phyloP scores from a whole-genome alignment of 176 grass and related monocot species.

The Eragrostis curvula region DNA sequence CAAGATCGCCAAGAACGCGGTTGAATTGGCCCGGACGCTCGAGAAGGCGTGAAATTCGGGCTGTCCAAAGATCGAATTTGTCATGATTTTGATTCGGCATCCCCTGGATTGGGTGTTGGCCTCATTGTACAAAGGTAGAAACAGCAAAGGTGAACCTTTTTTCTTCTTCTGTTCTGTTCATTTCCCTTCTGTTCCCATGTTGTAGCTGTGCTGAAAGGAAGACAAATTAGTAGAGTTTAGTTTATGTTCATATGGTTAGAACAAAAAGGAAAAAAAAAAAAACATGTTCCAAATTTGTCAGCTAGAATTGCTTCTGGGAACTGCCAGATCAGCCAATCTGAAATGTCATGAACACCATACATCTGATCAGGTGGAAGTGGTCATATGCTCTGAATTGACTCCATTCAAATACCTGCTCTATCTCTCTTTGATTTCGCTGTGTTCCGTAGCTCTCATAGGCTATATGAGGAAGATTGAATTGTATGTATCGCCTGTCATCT shows the following conservation, averaged over 20 bases:
- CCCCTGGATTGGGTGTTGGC: slow-evolving; percentile 44
- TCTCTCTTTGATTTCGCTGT: background rate
- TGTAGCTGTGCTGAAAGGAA: slow-evolving; percentile 46
- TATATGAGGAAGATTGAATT: slow-evolving; percentile 48
- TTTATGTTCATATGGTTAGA: slow-evolving; percentile 60
- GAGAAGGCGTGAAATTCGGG: slow-evolving; percentile 51
- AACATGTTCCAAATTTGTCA: slow-evolving; percentile 40
- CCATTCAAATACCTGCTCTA: slow-evolving; percentile 22
- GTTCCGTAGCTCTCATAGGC: slow-evolving; percentile 15
- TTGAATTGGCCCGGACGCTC: slow-evolving; percentile 67
- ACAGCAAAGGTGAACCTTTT: slow-evolving; percentile 58
- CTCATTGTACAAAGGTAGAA: slow-evolving; percentile 59
- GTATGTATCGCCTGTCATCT: slow-evolving; percentile 52
- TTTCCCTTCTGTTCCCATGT: slow-evolving; percentile 36
- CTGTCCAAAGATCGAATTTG: slow-evolving; percentile 38
- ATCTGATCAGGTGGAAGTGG: slow-evolving; percentile 48
- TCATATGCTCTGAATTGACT: slow-evolving; percentile 29
- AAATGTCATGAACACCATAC: slow-evolving; percentile 36
- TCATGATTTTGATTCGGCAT: slow-evolving; percentile 52
- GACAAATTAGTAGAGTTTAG: slow-evolving; percentile 52
- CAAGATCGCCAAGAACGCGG: slow-evolving; percentile 84
- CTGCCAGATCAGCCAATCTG: slow-evolving; percentile 33
- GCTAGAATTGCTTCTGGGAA: slow-evolving; percentile 22
- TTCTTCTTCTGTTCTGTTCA: slow-evolving; percentile 35
- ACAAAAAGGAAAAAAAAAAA: slow-evolving; percentile 12